These are phyloP conservation scores for Nothophoma quercina DNA, from an alignment of 2,329 filamentous ascomycete genomes.

Conservation along the genomic window DNA sequence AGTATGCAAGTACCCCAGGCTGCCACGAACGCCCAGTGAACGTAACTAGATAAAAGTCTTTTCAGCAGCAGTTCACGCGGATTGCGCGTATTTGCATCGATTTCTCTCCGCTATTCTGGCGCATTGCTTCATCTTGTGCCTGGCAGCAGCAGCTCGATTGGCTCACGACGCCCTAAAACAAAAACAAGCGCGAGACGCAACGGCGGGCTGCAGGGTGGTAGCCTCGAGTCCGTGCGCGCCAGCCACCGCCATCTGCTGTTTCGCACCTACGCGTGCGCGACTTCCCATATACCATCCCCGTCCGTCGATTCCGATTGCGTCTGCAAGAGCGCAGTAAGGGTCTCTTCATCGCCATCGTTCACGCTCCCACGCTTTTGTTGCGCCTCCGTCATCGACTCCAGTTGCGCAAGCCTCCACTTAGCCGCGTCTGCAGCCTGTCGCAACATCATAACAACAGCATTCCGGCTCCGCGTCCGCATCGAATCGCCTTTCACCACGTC, in stretches of 20 bases:
- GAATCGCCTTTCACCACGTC: slow-evolving; percentile 33
- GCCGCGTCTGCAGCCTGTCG: slow-evolving; percentile 28
- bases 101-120: slow-evolving; percentile 8
- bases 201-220: slow-evolving; percentile 22
- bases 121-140: slow-evolving; percentile 28
- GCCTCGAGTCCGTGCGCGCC: too few species aligned
- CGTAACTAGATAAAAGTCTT: slow-evolving; percentile 8
- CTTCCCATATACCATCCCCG: slow-evolving; percentile 35
- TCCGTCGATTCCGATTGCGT: slow-evolving; percentile 34
- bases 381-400: slow-evolving; percentile 24
- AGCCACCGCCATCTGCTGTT: slow-evolving; percentile 10
- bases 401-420: slow-evolving; percentile 20
- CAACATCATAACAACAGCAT: slow-evolving; percentile 30
- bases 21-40: slow-evolving; percentile 11
- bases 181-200: slow-evolving; percentile 21
- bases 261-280: slow-evolving; percentile 32
- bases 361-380: slow-evolving; percentile 15
- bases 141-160: slow-evolving; percentile 24
- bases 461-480: slow-evolving; percentile 28
- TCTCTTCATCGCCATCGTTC: slow-evolving; percentile 32
- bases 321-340: slow-evolving; percentile 34
- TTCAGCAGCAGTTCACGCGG: slow-evolving; percentile 6
- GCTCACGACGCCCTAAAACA: slow-evolving; percentile 24
- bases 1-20: neutral
- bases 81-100: neutral